Percentiles rank a stretch among this genome's conserved stretches.
phyloP scores from a whole-genome alignment of 768 basidiomycete genomes.

The Trametes meyenii region DNA sequence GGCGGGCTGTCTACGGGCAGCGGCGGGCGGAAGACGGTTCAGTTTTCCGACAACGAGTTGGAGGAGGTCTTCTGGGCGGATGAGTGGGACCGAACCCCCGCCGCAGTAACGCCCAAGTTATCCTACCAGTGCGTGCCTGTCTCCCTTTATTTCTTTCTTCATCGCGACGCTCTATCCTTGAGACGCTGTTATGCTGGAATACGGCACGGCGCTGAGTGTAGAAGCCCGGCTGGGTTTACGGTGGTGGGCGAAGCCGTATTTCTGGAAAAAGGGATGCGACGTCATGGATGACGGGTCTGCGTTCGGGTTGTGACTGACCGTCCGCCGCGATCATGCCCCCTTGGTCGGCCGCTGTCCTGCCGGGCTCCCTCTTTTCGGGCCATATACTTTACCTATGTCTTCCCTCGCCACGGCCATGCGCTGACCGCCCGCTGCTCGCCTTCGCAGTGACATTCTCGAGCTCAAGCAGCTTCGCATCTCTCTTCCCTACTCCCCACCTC shows the following conservation, averaged over 20 bases:
- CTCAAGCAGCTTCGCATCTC: conserved; percentile 70
- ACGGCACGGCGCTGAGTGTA: conserved; percentile 1
- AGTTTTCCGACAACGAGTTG: conserved; percentile 55
- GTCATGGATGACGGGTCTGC: conserved; percentile 20
- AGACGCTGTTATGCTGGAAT: neutral
- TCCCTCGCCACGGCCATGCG: neutral
- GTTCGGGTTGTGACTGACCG: neutral
- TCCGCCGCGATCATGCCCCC: neutral
- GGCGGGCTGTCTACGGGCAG: conserved; percentile 13
- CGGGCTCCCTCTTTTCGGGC: neutral
- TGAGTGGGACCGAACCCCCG: conserved; percentile 80
- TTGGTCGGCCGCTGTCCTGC: conserved; percentile 4
- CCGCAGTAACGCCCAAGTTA: conserved; percentile 61
- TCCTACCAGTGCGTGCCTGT: conserved; percentile 63
- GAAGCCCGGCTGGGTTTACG: neutral
- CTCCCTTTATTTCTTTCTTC: neutral
- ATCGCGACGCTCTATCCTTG: neutral
- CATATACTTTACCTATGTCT: no score
- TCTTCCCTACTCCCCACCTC: conserved; percentile 47
- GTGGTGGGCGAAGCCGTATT: neutral
- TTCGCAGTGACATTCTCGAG: conserved; percentile 46
- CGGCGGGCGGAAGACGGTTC: conserved; percentile 55
- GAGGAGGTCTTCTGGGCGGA: conserved; percentile 69
- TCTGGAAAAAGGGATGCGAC: conserved; percentile 7
- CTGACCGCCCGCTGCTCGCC: conserved; percentile 9